A percentile compares a stretch with the other conserved stretches of the same genome.
Conservation (phyloP, 1,284 basidiomycete genomes). For the Trametes sp. region DNA sequence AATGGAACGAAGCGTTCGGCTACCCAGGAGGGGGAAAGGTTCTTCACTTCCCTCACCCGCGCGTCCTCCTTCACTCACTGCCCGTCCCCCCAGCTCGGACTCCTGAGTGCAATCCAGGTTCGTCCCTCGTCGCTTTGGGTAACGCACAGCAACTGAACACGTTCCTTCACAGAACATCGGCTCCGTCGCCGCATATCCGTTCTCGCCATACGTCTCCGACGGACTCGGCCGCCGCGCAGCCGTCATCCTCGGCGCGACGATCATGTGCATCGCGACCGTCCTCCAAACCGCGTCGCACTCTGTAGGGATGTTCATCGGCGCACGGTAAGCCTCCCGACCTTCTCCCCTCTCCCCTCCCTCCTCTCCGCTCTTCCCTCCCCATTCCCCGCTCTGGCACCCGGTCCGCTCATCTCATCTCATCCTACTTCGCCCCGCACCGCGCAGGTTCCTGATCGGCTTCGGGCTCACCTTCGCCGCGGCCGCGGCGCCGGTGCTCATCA, state of each 20-base stretch:
- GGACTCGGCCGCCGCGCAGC: constrained; percentile 68
- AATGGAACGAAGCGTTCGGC: constrained; percentile 68
- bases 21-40: constrained; percentile 58
- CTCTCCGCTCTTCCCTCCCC: background rate
- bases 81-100: constrained; percentile 53
- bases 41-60: background rate
- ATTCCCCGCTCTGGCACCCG: background rate
- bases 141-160: background rate
- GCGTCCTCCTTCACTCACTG: background rate
- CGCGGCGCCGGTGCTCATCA: constrained; percentile 61
- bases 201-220: constrained; percentile 74
- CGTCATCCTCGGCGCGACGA: constrained; percentile 63
- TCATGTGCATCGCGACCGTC: constrained; percentile 73
- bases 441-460: constrained; percentile 62
- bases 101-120: constrained; percentile 79
- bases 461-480: constrained; percentile 60
- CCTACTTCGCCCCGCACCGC: no score
- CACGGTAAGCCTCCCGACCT: constrained; percentile 55
- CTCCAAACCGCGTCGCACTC: constrained; percentile 76
- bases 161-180: constrained; percentile 62
- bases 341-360: no score
- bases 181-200: constrained; percentile 66
- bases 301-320: constrained; percentile 84
- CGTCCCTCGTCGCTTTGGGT: background rate
- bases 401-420: constrained; percentile 1